Conservation (phyloP, 257 asterid genomes). For the Sherardia arvensis region DNA sequence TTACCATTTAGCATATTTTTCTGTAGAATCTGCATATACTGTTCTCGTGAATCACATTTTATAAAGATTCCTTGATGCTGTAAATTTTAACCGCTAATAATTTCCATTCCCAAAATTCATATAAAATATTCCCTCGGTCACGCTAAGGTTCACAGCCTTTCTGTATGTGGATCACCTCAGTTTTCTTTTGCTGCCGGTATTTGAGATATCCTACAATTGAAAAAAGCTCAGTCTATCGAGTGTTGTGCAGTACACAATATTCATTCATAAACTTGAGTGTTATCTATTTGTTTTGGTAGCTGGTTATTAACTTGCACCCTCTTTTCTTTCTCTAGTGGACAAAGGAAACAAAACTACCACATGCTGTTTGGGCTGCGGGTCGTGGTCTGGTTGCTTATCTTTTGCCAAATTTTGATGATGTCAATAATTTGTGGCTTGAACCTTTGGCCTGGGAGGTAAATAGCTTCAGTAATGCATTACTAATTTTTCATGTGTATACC, state of each 20-base stretch:
- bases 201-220: not conserved
- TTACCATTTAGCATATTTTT: not conserved
- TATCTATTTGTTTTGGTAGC: not conserved
- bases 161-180: not conserved
- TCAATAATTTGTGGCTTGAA: constrained; percentile 92
- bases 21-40: not conserved
- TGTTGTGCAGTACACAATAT: not conserved
- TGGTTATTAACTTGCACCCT: constrained; percentile 10
- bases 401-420: constrained; percentile 78
- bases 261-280: constrained; percentile 1
- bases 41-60: too few relatives aligned
- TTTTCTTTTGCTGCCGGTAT: not conserved
- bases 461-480: constrained; percentile 12
- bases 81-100: not conserved
- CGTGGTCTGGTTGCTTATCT: constrained; percentile 87
- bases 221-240: not conserved
- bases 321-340: constrained; percentile 50
- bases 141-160: not conserved
- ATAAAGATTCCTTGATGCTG: not conserved
- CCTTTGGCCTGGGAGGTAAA: constrained; percentile 93
- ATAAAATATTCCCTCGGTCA: not conserved
- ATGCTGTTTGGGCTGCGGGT: constrained; percentile 99
- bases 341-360: constrained; percentile 78
- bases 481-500: not conserved
- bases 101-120: not conserved